A percentile compares a stretch with the other conserved stretches of the same genome.
Evolutionary conservation across 1,284 basidiomycete genomes (phyloP).

Genomic region (Cutaneotrichosporon cyanovorans): DNA sequence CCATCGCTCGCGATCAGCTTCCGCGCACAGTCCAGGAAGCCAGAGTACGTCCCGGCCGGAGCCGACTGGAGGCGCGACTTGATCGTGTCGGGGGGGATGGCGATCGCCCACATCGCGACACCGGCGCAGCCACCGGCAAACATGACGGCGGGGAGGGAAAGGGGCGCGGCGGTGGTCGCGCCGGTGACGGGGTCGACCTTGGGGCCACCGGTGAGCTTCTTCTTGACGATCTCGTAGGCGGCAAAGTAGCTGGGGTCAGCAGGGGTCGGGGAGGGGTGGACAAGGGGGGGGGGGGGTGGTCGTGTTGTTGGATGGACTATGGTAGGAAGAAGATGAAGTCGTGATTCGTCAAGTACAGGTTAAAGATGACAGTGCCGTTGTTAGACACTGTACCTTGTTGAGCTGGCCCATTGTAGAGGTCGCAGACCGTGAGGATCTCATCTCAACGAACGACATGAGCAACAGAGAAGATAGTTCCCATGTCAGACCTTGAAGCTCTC

Average conservation of each 20-base stretch:
- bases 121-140: slow-evolving; percentile 91
- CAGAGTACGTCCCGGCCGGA: slow-evolving; percentile 87
- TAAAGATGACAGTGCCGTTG: no score
- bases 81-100: slow-evolving; percentile 89
- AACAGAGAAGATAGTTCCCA: no score
- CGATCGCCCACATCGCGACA: slow-evolving; percentile 94
- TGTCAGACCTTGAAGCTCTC: no score
- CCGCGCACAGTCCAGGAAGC: slow-evolving; percentile 83
- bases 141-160: slow-evolving; percentile 82
- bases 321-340: no score
- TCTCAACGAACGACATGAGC: no score
- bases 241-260: slow-evolving; percentile 77
- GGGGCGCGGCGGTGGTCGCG: slow-evolving; percentile 62
- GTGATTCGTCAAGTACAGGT: no score
- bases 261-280: background rate
- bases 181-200: slow-evolving; percentile 40
- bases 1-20: slow-evolving; percentile 93
- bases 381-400: background rate
- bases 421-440: no score
- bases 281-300: no score
- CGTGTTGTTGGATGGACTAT: no score
- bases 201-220: slow-evolving; percentile 52
- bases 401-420: background rate
- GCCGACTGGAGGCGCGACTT: slow-evolving; percentile 98
- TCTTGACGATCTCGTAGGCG: slow-evolving; percentile 92